These are phyloP conservation scores for Septoria linicola DNA, from an alignment of 2,329 filamentous ascomycete species.

Conservation along the genomic window DNA sequence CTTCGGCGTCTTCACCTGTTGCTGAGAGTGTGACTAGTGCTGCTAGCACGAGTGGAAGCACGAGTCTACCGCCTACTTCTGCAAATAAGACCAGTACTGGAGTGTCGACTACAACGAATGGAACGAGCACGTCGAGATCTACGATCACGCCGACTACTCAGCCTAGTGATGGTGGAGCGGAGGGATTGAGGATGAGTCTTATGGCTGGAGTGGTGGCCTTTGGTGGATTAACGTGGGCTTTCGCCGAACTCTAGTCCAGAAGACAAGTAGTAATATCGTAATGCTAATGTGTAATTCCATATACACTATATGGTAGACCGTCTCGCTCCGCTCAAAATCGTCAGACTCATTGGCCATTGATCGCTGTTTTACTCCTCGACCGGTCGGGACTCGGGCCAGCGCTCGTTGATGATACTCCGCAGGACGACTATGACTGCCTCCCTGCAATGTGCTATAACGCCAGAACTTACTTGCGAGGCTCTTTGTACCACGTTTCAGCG, in stretches of 20 bases:
- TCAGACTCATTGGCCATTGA: no score
- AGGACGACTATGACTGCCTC: no score
- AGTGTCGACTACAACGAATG: neutral
- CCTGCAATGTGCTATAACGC: no score
- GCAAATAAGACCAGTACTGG: neutral
- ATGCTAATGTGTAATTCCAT: constrained; percentile 15
- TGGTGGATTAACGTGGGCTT: constrained; percentile 24
- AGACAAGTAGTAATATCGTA: neutral
- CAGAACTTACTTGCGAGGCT: no score
- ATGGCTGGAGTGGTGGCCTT: constrained; percentile 21
- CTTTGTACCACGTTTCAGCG: no score
- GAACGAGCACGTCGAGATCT: constrained; percentile 5
- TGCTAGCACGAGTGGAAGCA: constrained; percentile 2
- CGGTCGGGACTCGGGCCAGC: no score
- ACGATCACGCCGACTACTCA: constrained; percentile 6
- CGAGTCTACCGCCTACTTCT: neutral
- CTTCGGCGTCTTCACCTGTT: no score
- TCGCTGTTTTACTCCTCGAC: no score
- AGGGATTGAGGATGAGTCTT: constrained; percentile 10
- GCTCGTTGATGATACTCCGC: no score
- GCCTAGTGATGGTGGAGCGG: constrained; percentile 12
- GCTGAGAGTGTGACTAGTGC: neutral
- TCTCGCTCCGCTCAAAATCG: no score
- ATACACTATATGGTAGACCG: no score
- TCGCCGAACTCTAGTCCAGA: constrained; percentile 21